These are phyloP conservation scores for Coprinellus aureogranulatus DNA, from an alignment of 768 basidiomycete genomes.

Conservation along the genomic window DNA sequence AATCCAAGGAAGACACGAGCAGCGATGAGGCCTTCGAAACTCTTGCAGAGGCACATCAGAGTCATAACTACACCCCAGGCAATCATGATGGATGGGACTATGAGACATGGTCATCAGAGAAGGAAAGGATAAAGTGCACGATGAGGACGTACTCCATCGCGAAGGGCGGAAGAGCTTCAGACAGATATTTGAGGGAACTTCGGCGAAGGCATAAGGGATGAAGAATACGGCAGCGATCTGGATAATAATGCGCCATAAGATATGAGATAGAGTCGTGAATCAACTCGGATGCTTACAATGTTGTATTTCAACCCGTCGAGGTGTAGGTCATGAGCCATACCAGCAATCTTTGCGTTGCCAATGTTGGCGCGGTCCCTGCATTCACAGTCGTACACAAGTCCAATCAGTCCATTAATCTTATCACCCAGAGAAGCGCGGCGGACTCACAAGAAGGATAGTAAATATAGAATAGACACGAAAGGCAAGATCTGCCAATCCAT, in stretches of 20 bases:
- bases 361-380: conserved; percentile 33
- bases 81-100: conserved; percentile 29
- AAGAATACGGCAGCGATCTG: conserved; percentile 33
- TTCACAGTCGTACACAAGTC: not conserved
- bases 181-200: conserved; percentile 32
- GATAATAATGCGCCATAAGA: not conserved
- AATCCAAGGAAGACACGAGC: conserved; percentile 38
- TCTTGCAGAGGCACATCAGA: conserved; percentile 28
- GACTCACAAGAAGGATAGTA: conserved; percentile 47
- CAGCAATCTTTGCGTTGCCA: conserved; percentile 32
- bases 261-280: not conserved
- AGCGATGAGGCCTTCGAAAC: conserved; percentile 24
- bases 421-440: not conserved
- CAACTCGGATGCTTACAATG: conserved; percentile 17
- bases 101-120: not conserved
- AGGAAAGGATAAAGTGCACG: not conserved
- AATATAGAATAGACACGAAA: conserved; percentile 42
- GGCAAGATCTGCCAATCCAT: conserved; percentile 44
- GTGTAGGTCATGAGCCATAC: conserved; percentile 28
- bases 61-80: conserved; percentile 32
- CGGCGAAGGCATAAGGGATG: conserved; percentile 29
- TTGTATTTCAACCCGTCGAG: conserved; percentile 32
- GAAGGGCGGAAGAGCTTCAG: conserved; percentile 29
- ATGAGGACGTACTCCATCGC: conserved; percentile 24
- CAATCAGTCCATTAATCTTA: not conserved